Percentiles rank a stretch among this genome's conserved stretches.
These are phyloP conservation scores for Colletotrichum sidae DNA, from an alignment of 2,329 filamentous ascomycete genomes.

Conservation along the genomic window DNA sequence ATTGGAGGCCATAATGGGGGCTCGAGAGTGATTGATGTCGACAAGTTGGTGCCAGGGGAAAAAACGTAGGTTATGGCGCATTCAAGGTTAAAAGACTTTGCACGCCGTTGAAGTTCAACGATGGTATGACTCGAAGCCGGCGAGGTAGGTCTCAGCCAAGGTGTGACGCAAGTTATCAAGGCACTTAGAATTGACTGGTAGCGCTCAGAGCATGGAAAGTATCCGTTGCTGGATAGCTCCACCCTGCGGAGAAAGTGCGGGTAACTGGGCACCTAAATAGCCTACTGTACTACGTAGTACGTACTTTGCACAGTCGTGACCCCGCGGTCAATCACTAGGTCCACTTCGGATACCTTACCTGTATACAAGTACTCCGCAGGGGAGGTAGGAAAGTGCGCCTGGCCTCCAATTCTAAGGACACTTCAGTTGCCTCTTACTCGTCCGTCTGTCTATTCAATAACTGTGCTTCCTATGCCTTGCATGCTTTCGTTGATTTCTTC, in stretches of 20 bases:
- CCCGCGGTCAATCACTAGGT: constrained; percentile 12
- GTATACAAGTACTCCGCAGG: too few species aligned
- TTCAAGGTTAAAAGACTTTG: constrained; percentile 5
- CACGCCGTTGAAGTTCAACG: constrained; percentile 11
- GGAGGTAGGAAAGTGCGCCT: too few species aligned
- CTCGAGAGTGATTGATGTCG: background rate
- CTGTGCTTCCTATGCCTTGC: too few species aligned
- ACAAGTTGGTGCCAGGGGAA: background rate
- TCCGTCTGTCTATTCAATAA: too few species aligned
- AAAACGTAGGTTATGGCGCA: background rate
- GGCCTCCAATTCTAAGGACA: too few species aligned
- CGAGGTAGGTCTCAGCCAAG: constrained; percentile 25
- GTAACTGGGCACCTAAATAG: constrained; percentile 1
- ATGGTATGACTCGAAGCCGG: constrained; percentile 20
- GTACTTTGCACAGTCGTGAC: too few species aligned
- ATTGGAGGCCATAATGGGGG: constrained; percentile 25
- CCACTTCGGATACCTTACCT: background rate
- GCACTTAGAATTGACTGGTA: background rate
- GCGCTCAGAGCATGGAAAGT: background rate
- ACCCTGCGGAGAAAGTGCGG: constrained; percentile 36
- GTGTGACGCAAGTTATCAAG: constrained; percentile 31
- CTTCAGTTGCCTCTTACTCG: too few species aligned
- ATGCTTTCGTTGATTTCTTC: too few species aligned
- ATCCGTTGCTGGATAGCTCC: constrained; percentile 8
- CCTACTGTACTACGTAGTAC: background rate